Percentiles rank a stretch among this genome's conserved stretches.
phyloP scores from a whole-genome alignment of 2,329 filamentous ascomycete genomes.

The Fusarium mundagurra region DNA sequence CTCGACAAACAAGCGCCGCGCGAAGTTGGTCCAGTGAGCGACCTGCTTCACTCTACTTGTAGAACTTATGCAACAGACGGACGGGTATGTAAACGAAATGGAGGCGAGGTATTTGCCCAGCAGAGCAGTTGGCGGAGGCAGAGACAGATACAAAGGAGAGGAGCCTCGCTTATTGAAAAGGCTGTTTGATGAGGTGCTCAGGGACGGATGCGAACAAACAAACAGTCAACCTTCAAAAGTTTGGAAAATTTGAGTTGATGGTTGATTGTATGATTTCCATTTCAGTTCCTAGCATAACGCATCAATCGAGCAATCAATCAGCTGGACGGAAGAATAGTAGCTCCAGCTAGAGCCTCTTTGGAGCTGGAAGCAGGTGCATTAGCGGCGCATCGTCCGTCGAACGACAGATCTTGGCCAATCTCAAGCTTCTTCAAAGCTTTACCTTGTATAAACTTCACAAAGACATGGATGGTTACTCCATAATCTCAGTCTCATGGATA shows the following conservation, averaged over 20 bases:
- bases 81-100: conserved; percentile 27
- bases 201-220: not conserved
- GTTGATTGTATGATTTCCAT: not conserved
- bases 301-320: conserved; percentile 18
- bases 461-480: conserved; percentile 7
- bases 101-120: conserved; percentile 14
- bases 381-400: conserved; percentile 23
- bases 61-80: conserved; percentile 20
- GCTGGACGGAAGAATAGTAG: conserved; percentile 38
- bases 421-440: not conserved
- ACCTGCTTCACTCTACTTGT: not conserved
- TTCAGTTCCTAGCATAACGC: not conserved
- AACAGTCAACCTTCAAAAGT: conserved; percentile 1
- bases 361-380: conserved; percentile 25
- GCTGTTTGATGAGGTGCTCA: not conserved
- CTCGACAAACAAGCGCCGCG: conserved; percentile 36
- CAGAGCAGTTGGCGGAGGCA: not conserved
- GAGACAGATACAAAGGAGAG: not conserved
- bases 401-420: not conserved
- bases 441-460: not conserved
- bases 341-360: conserved; percentile 32
- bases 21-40: conserved; percentile 18
- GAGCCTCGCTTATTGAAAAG: conserved; percentile 12
- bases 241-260: conserved; percentile 2
- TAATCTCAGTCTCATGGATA: conserved; percentile 10